These are phyloP conservation scores for Hymenotorrendiella dingleyae DNA, from an alignment of 2,329 filamentous ascomycete species.

Conservation along the genomic window DNA sequence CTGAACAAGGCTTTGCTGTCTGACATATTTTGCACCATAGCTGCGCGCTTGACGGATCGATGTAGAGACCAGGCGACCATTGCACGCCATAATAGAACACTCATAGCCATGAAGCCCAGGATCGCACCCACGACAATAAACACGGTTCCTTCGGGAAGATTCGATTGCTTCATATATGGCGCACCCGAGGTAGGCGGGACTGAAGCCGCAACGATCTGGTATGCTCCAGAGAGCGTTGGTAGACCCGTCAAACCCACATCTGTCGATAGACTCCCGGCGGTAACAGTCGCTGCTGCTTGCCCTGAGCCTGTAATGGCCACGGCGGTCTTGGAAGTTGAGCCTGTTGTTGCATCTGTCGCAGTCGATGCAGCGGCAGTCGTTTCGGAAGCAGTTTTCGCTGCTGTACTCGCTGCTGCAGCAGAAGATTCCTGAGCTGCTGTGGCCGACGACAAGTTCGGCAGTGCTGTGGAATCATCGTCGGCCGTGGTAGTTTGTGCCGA, in stretches of 20 bases:
- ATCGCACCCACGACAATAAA: conserved; percentile 93
- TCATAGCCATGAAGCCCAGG: conserved; percentile 73
- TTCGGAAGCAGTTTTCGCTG: conserved; percentile 1
- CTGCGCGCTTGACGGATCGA: conserved; percentile 80
- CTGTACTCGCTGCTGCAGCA: not conserved
- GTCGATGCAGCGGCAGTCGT: conserved; percentile 4
- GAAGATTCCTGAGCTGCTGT: conserved; percentile 13
- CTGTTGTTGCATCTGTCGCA: not conserved
- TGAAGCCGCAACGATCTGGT: conserved; percentile 63
- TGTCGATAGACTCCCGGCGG: conserved; percentile 5
- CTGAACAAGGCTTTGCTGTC: conserved; percentile 65
- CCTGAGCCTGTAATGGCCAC: conserved; percentile 16
- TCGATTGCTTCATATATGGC: conserved; percentile 86
- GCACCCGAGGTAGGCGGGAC: conserved; percentile 80
- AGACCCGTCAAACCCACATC: conserved; percentile 29
- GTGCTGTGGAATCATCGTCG: conserved; percentile 6
- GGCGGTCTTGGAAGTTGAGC: not conserved
- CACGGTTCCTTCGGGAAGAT: conserved; percentile 82
- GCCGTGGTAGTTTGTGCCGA: conserved; percentile 9
- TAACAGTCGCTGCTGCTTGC: conserved; percentile 4
- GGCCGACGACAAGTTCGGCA: conserved; percentile 22
- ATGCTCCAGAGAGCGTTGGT: conserved; percentile 50
- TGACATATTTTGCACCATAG: conserved; percentile 63
- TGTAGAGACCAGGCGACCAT: conserved; percentile 88
- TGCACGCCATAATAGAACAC: conserved; percentile 81